Percentiles rank a stretch among this genome's conserved stretches.
Evolutionary conservation across 176 grass and related monocot species (phyloP).

Genomic region (Triticum aestivum): IWGSC_CS_RefSeq_v2.1 NC_057799.1:485376960-485377459

Average conservation of each 20-base stretch:
- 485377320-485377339: slow-evolving; percentile 41
- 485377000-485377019: slow-evolving; percentile 86
- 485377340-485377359: slow-evolving; percentile 36
- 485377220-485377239: slow-evolving; percentile 34
- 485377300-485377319: slow-evolving; percentile 39
- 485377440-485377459: slow-evolving; percentile 33
- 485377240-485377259: slow-evolving; percentile 34
- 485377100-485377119: slow-evolving; percentile 26
- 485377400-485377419: not conserved
- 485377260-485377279: slow-evolving; percentile 13
- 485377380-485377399: slow-evolving; percentile 18
- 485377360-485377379: slow-evolving; percentile 51
- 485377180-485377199: slow-evolving; percentile 25
- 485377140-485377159: not conserved
- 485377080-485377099: slow-evolving; percentile 6
- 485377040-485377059: slow-evolving; percentile 25
- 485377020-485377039: slow-evolving; percentile 54
- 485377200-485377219: slow-evolving; percentile 35
- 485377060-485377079: slow-evolving; percentile 33
- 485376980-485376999: slow-evolving; percentile 90
- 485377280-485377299: slow-evolving; percentile 27
- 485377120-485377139: slow-evolving; percentile 31
- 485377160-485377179: slow-evolving; percentile 13
- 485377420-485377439: not conserved
- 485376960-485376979: not conserved